Evolutionary conservation across 177 flowering plant genomes (phyloP), one percentile per base, ranked within the genome.

Genomic region (Tripterygium wilfordii): DNA sequence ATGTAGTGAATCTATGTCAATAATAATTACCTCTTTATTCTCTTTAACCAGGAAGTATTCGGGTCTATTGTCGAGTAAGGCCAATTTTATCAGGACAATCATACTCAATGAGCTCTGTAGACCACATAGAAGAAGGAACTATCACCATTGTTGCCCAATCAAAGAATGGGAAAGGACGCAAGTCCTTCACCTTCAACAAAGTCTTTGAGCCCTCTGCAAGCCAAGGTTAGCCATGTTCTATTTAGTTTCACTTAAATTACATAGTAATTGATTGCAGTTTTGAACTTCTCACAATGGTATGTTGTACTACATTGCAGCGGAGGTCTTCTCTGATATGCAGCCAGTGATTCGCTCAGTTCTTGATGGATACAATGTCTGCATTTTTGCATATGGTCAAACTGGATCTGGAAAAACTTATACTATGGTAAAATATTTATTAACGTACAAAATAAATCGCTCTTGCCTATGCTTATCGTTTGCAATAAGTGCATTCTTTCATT

Each of bases 301-400:
- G 19, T 16, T 25, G 13, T 49, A 24, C 45, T 55, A 42, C 38
- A 30, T 60, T 60, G 61, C 88, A 94, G 97, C 62, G 60, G 97
- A 94, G 61, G 97, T 94, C 2, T 91, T 88, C 67, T 53, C 79
- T 37, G 98, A 91, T 69, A 91, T 88, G 46, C 80, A 73, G 55
- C 96, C 98, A 30, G 54, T 91, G 49, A 80, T 88, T 42, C 86
- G 96, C 12, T 90, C 98, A 14, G 98, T 85, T 60, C 85, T 90
- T 56, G 98, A 90, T 80, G 98, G 98, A 42, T 90, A 74, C 54
- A 88, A 90, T 75, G 96, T 90, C 36, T 90, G 98, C 54, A 88
- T 88, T 54, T 90, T 88, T 72, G 96, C 98, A 23, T 90, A 90
- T 68, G 98, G 98, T 24, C 98, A 90, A 65, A 90, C 98, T 8